Percentiles rank a stretch among this genome's conserved stretches.
Conservation (phyloP, 208 protist species). For the Trypanosomatidae sp. region DNA sequence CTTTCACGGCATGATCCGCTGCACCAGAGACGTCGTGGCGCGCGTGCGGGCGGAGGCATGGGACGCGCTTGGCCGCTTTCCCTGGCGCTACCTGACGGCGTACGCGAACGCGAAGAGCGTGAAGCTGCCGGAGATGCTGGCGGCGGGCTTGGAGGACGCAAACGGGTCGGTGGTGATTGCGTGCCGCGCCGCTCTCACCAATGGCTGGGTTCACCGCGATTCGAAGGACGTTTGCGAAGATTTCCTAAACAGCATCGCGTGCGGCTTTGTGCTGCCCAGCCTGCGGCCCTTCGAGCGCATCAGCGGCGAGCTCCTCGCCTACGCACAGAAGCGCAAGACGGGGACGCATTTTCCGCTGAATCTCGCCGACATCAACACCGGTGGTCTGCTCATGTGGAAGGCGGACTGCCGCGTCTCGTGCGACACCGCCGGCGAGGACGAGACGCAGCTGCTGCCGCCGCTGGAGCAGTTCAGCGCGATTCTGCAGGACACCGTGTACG, state of each 20-base stretch:
- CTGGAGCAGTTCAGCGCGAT: constrained; percentile 73
- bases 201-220: constrained; percentile 86
- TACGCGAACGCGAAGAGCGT: constrained; percentile 71
- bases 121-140: constrained; percentile 49
- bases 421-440: constrained; percentile 60
- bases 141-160: constrained; percentile 57
- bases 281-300: constrained; percentile 65
- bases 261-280: constrained; percentile 35
- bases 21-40: constrained; percentile 69
- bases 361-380: constrained; percentile 55
- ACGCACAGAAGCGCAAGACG: constrained; percentile 49
- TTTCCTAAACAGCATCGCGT: constrained; percentile 62
- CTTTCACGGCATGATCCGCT: constrained; percentile 85
- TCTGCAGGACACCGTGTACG: constrained; percentile 81
- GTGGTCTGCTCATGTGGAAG: constrained; percentile 76
- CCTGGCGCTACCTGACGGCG: constrained; percentile 80
- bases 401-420: constrained; percentile 56
- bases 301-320: constrained; percentile 54
- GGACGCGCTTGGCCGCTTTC: constrained; percentile 82
- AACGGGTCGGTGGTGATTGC: constrained; percentile 71
- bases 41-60: constrained; percentile 82
- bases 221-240: constrained; percentile 57
- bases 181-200: constrained; percentile 74
- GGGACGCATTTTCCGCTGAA: constrained; percentile 38
- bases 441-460: constrained; percentile 57